Base-by-base conservation (phyloP, 2,329 filamentous ascomycete genomes). In the Orbilia quercus region DNA sequence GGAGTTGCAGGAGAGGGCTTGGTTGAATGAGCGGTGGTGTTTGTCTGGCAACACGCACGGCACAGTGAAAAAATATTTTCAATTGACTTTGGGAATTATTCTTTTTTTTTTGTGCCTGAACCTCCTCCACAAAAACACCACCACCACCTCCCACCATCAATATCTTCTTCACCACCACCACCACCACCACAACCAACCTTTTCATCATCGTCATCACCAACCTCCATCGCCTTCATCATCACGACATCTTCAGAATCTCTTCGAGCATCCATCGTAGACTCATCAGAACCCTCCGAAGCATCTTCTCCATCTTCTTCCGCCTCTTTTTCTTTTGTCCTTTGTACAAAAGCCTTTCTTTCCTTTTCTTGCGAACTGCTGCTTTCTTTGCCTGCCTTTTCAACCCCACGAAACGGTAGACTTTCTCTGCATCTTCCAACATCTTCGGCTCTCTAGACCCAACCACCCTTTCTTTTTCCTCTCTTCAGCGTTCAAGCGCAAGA, bases 61-160 rank as follows among this genome's bases (percentile, higher is more conserved):
- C 57, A 55, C 66, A 47, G 42, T 58, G 22, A 28, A 51, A 63
- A 57, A 48, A 59, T 55, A 51, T 62, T 18, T 22, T 11, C 22
- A 23, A 54, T 54, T 40, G 31, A 54, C 50, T 54, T 54, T 54
- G 50, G 22, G 40, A 54, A 42, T 57, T 22, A 28, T 57, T 22
- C 18, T 53, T 42, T 44, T 57, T 70, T 70, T 71, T 71, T 63
- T 64, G 58, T 71, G 66, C 66, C 66, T 71, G 66, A 63, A 71
- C 51, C 50, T 70, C 65, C 66, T 71, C 66, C 65, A 70, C 65
- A 71, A 42, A 71, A 69, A 48, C 47, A 63, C 31, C 50, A 31
- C 18, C 34, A 25, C 23, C 38, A 55, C 45, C 31, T 54, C 31
- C 34, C 55, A 42, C 34, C n/a, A 40, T 20, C 25, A 50, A 38